Evolutionary conservation across 1,139 yeast genomes (phyloP), one percentile per base, ranked within the genome.

Genomic region (Kodamaea arcana): DNA sequence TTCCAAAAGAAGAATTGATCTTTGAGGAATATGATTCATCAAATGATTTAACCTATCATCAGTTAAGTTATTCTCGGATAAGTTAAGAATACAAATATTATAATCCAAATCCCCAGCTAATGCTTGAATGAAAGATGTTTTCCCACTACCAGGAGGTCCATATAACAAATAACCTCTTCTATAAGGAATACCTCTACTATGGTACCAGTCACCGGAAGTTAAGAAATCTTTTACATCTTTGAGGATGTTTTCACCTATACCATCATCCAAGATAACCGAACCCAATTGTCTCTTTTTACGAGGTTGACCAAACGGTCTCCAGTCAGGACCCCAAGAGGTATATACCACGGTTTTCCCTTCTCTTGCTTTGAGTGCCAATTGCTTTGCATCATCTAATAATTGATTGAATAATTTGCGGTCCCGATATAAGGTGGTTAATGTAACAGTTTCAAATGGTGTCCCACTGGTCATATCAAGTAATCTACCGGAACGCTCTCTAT

Each of bases 91-190:
- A 58, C 98, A 94, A 49, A 92, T 92, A 56, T 90, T 90, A 61
- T 92, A 92, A 58, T 94, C 97, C 51, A 92, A 69, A 46, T 90
- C 95, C 20, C 97, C 99, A 0, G 98, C 98, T 39, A 92, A 67
- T 0, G 98, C 97, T 56, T 92, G 97, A 41, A 94, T 92, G 45
- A 87, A 86, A 48, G 95, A 84, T 2, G 97, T 87, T 54, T 92
- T 92, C 36, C 99, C 99, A 46, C 94, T 81, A 1, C 99, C 99
- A 0, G 99, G 99, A 1, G 99, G 98, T 0, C 99, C 99, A 58
- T 86, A 90, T 24, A 92, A 64, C 34, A 92, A 68, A 54, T 92
- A 92, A 0, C 99, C 99, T 50, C 99, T 72, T 57, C 99, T 75
- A 54, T 92, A 92, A 1, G 99, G 99, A 40, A 94, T 92, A 12